Evolutionary conservation across 768 basidiomycete species (phyloP), one percentile per base, ranked within the genome.

Genomic region (Termitomyces sp.): DNA sequence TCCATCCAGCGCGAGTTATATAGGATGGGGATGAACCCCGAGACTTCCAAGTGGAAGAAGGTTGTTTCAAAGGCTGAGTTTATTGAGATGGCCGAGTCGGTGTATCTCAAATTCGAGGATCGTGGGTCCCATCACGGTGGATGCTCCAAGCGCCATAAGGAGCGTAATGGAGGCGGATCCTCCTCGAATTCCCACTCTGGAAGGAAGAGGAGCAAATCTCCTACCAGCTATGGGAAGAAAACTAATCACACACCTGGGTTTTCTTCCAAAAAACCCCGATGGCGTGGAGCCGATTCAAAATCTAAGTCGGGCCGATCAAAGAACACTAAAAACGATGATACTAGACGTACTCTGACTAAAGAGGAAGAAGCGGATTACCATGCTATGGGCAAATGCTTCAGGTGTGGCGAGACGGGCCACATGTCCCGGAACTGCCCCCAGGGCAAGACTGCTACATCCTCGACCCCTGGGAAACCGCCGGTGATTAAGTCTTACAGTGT

Each of bases 1-100:
- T 51, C 62, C 5, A 66, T 77, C 6, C 70, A 70, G 40, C 52
- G 53, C 0, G 62, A 66, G 25, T 57, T 75, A 0, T 73, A 68
- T 46, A 32, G 48, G 2, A 46, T 66, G 5, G 56, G 64, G 1
- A 52, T 73, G 0, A 66, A 65, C 12, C 68, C 68, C 3, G 67
- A 70, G 13, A 39, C 18, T 1, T 59, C 67, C 0, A 51, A 43
- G 0, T 73, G 67, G 66, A 53, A 63, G 0, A 54, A 72, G n/a
- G 62, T 74, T 0, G 48, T 61, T 0, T 32, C 39, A 0, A 63
- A 58, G 1, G 71, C 70, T 7, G 64, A 68, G 32, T 41, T 58
- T 15, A 49, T 66, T 10, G 70, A 73, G 45, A 60, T 68, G 54
- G 43, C 60, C 43, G 38, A 60, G 50, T 23, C 27, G 3, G 57